Conservation (phyloP, 495 filamentous ascomycete species). For the Wilcoxina mikolae region DNA sequence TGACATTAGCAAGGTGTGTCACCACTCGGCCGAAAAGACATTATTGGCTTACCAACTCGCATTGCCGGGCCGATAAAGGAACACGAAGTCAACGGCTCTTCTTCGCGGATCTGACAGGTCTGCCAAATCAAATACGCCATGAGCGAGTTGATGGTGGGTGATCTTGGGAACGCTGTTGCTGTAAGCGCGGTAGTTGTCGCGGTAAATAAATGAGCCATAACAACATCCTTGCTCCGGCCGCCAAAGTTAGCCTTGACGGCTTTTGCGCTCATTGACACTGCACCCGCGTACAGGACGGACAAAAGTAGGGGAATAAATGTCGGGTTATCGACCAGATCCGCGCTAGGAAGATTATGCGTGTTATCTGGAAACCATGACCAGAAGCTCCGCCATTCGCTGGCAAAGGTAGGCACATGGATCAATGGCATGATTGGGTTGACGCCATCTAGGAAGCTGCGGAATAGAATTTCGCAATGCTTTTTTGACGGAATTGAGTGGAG, state of each 20-base stretch:
- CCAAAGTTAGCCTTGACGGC: slow-evolving; percentile 4
- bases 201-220: slow-evolving; percentile 8
- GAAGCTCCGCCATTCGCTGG: slow-evolving; percentile 15
- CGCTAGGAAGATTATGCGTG: neutral
- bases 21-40: neutral
- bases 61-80: slow-evolving; percentile 25
- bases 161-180: slow-evolving; percentile 16
- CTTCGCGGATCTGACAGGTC: slow-evolving; percentile 24
- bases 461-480: slow-evolving; percentile 10
- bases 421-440: slow-evolving; percentile 26
- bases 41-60: slow-evolving; percentile 11
- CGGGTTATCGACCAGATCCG: slow-evolving; percentile 15
- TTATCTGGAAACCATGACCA: slow-evolving; percentile 22
- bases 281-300: slow-evolving; percentile 20
- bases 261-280: slow-evolving; percentile 17
- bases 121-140: slow-evolving; percentile 22
- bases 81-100: slow-evolving; percentile 23
- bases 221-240: neutral
- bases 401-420: slow-evolving; percentile 22
- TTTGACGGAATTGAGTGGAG: slow-evolving; percentile 12
- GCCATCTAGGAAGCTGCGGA: slow-evolving; percentile 20
- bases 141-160: slow-evolving; percentile 21
- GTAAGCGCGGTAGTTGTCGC: slow-evolving; percentile 19
- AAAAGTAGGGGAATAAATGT: slow-evolving; percentile 21
- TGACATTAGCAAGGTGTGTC: slow-evolving; percentile 19